A percentile compares a stretch with the other conserved stretches of the same genome.
Evolutionary conservation across 768 basidiomycete species (phyloP).

Genomic region (Suillus clintonianus): DNA sequence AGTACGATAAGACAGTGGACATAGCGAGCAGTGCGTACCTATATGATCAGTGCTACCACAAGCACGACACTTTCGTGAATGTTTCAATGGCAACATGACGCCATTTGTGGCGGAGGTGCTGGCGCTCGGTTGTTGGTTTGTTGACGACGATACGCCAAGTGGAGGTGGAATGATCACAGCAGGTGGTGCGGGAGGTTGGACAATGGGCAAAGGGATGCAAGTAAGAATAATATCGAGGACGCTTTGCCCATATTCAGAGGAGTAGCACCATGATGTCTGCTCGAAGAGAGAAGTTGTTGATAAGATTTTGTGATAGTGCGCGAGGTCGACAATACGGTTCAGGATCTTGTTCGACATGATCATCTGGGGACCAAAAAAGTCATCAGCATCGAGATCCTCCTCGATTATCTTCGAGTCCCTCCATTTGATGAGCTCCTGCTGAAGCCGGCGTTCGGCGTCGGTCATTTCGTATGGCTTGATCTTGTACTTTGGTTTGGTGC

Average conservation of each 20-base stretch:
- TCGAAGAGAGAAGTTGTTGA: not conserved
- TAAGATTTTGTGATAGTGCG: conserved; percentile 7
- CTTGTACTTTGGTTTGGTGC: not conserved
- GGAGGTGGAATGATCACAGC: no score
- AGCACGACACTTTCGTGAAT: no score
- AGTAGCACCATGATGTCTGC: conserved; percentile 24
- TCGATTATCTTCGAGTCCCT: conserved; percentile 3
- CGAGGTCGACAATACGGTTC: conserved; percentile 27
- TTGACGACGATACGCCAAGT: no score
- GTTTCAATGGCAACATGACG: no score
- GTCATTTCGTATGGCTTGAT: not conserved
- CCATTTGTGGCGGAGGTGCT: no score
- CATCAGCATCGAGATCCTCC: not conserved
- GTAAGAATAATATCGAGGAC: not conserved
- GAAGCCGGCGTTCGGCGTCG: not conserved
- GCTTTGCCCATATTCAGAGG: conserved; percentile 9
- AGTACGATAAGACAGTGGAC: no score
- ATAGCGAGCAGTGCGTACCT: no score
- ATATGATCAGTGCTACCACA: no score
- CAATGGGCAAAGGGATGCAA: not conserved
- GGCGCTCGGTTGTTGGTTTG: no score
- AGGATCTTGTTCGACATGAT: conserved; percentile 21
- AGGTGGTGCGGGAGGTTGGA: no score
- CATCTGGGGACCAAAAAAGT: conserved; percentile 10
- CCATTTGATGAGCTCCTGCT: not conserved